phyloP scores from a whole-genome alignment of 495 filamentous ascomycete genomes.

The Aspergillus homomorphus region DNA sequence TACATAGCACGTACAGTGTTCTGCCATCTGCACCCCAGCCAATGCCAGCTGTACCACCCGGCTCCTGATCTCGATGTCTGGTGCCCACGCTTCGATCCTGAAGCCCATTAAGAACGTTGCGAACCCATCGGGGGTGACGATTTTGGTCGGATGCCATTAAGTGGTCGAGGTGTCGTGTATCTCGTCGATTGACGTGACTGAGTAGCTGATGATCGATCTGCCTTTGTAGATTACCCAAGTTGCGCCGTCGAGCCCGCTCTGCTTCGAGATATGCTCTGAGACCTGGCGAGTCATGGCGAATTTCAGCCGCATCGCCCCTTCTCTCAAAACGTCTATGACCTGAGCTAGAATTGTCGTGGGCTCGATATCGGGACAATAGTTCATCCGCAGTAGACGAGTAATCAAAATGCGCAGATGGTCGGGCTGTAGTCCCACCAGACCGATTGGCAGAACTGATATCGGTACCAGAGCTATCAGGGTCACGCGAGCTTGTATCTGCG shows the following conservation, averaged over 20 bases:
- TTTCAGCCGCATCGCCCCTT: constrained; percentile 24
- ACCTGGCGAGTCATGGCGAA: constrained; percentile 30
- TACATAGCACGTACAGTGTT: constrained; percentile 57
- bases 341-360: constrained; percentile 34
- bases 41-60: constrained; percentile 59
- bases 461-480: constrained; percentile 19
- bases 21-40: constrained; percentile 69
- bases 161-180: constrained; percentile 34
- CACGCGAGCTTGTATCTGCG: constrained; percentile 19
- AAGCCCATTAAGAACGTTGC: constrained; percentile 41
- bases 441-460: constrained; percentile 16
- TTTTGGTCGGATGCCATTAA: constrained; percentile 34
- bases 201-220: constrained; percentile 37
- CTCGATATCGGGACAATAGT: constrained; percentile 22
- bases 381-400: constrained; percentile 20
- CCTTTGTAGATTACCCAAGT: constrained; percentile 37
- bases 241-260: constrained; percentile 41
- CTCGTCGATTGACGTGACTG: constrained; percentile 31
- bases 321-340: constrained; percentile 32
- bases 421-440: constrained; percentile 17
- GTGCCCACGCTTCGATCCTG: constrained; percentile 35
- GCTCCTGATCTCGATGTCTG: constrained; percentile 35
- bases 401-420: constrained; percentile 24
- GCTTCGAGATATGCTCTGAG: constrained; percentile 40
- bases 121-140: constrained; percentile 43